Evolutionary conservation across 2,329 filamentous ascomycete species (phyloP).

Genomic region (Dothidotthia symphoricarpi): DNA sequence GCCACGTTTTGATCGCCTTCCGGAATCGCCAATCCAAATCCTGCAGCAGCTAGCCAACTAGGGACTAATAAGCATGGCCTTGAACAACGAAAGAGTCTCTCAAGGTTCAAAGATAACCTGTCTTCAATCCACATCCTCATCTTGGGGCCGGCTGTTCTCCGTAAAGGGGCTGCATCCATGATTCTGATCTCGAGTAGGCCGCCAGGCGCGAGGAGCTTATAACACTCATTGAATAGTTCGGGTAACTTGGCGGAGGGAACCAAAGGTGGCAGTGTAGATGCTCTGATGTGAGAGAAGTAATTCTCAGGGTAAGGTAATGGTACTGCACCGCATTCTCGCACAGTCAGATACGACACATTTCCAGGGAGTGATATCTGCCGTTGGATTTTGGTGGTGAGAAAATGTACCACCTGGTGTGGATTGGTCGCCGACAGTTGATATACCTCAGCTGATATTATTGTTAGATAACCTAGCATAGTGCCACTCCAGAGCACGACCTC

Average conservation of each 20-base stretch:
- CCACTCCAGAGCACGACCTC: conserved; percentile 12
- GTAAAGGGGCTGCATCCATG: conserved; percentile 61
- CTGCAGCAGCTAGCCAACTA: conserved; percentile 58
- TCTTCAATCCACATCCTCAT: conserved; percentile 63
- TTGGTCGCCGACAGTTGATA: conserved; percentile 48
- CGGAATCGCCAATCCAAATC: conserved; percentile 41
- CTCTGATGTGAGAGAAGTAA: conserved; percentile 41
- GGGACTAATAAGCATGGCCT: conserved; percentile 60
- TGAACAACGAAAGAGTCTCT: conserved; percentile 58
- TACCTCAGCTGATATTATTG: conserved; percentile 41
- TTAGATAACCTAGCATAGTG: conserved; percentile 28
- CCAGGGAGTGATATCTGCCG: conserved; percentile 34
- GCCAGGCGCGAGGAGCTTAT: conserved; percentile 55
- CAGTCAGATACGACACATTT: conserved; percentile 32
- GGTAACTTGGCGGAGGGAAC: conserved; percentile 59
- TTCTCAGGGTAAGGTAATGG: conserved; percentile 50
- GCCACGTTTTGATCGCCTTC: conserved; percentile 24
- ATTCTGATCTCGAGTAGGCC: conserved; percentile 60
- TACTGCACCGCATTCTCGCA: conserved; percentile 42
- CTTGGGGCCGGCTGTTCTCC: conserved; percentile 56
- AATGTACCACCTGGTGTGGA: conserved; percentile 38
- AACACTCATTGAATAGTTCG: conserved; percentile 55
- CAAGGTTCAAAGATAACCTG: conserved; percentile 59
- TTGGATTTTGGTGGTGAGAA: conserved; percentile 36
- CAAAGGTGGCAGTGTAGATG: conserved; percentile 55